Evolutionary conservation across 2,329 filamentous ascomycete species (phyloP), one percentile per base, ranked within the genome.

Genomic region (Nemania sp.): DNA sequence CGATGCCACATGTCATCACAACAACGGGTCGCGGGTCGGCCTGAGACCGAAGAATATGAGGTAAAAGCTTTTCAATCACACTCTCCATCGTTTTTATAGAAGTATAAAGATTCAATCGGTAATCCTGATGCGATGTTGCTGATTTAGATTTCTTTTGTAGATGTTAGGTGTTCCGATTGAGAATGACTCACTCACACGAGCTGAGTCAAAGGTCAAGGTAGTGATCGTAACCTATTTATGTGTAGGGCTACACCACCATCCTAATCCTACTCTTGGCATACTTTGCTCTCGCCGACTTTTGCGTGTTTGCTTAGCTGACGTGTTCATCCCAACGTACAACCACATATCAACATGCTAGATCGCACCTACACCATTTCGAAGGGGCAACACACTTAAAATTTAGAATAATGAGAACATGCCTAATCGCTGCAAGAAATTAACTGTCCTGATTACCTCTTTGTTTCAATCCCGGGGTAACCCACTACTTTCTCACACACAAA

Each of bases 11-110:
- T 24, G 70, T 78, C 77, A 78, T 77, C 27, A 78, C 62, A 7
- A 78, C 76, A 1, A 78, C 67, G 8, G 73, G 73, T 45, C 71
- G 68, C 1, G 69, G 60, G 49, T 76, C 74, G 18, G 38, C 59
- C 27, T 67, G 41, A 3, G 68, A 51, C 38, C 64, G 60, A 7
- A 47, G 15, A 15, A 53, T 74, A 2, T 64, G 53, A 64, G 67
- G 68, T 18, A 20, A 22, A 10, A 73, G 68, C 20, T 56, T 55
- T 29, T 32, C 51, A 18, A 72, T 47, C 13, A 20, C 57, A 66
- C 69, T 63, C 69, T 69, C 62, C 69, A 74, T 76, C 78, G 67
- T 93, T 10, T 41, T 57, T 13, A 15, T 13, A 18, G 38, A 7
- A 10, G 27, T 10, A 11, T 24, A 7, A 32, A 41, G 7, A 13